Conservation (phyloP, 345 rosid genomes). For the Camelina hispida region DNA sequence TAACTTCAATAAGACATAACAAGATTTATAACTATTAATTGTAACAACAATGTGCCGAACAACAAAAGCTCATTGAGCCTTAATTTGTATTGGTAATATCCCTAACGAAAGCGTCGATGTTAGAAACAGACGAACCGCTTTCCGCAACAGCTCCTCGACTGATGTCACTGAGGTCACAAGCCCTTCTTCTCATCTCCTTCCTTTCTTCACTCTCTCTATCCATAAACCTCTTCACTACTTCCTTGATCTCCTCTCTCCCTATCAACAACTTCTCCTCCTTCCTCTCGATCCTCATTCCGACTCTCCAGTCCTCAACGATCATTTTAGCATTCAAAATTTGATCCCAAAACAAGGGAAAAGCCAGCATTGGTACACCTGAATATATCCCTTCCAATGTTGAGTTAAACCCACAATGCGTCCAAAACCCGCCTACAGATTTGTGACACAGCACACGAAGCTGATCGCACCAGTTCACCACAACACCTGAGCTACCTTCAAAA, state of each 20-base stretch:
- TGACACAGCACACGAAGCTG: slow-evolving; percentile 62
- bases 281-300: slow-evolving; percentile 51
- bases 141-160: not conserved
- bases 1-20: not conserved
- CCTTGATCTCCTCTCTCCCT: slow-evolving; percentile 46
- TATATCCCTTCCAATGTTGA: slow-evolving; percentile 60
- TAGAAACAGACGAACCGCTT: slow-evolving; percentile 46
- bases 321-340: slow-evolving; percentile 54
- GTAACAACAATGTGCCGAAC: slow-evolving; percentile 1
- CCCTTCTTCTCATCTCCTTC: slow-evolving; percentile 30
- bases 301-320: slow-evolving; percentile 63
- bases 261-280: slow-evolving; percentile 35
- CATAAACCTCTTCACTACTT: slow-evolving; percentile 39
- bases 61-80: slow-evolving; percentile 10
- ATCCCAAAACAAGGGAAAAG: slow-evolving; percentile 56
- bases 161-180: slow-evolving; percentile 20
- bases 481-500: slow-evolving; percentile 32
- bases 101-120: slow-evolving; percentile 51
- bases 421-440: slow-evolving; percentile 61
- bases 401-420: slow-evolving; percentile 75
- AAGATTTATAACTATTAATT: not conserved
- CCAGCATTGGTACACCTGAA: slow-evolving; percentile 56
- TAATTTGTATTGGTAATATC: slow-evolving; percentile 26
- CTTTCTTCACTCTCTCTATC: slow-evolving; percentile 29
- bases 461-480: slow-evolving; percentile 58